A percentile compares a stretch with the other conserved stretches of the same genome.
phyloP scores from a whole-genome alignment of 2,329 filamentous ascomycete species.

The Alternaria sp. region DNA sequence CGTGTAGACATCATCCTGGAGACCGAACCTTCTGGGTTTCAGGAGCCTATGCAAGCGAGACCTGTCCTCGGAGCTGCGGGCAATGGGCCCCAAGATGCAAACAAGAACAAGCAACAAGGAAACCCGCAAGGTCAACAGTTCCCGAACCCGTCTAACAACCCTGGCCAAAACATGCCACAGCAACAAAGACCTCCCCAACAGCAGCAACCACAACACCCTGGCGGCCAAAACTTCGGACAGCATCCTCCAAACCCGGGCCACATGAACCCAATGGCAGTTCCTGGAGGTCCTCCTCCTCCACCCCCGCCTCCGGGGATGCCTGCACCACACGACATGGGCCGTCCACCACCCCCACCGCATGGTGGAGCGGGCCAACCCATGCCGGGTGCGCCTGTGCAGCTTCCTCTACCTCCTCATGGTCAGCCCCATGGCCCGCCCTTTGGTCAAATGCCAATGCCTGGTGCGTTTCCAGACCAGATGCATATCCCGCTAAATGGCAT shows the following conservation, averaged over 20 bases:
- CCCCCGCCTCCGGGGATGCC: constrained; percentile 8
- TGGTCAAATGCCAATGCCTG: constrained; percentile 18
- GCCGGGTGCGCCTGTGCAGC: constrained; percentile 14
- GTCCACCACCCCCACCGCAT: constrained; percentile 1
- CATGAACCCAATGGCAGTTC: constrained; percentile 2
- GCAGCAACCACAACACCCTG: background rate
- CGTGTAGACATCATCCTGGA: constrained; percentile 40
- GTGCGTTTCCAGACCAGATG: constrained; percentile 17
- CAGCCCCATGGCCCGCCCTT: background rate
- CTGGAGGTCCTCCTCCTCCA: constrained; percentile 6
- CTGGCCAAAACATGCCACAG: constrained; percentile 10
- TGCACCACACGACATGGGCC: background rate
- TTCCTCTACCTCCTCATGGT: constrained; percentile 8
- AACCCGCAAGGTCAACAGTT: constrained; percentile 6
- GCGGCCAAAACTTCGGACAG: background rate
- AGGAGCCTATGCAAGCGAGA: constrained; percentile 11
- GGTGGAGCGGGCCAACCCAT: background rate
- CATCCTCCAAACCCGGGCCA: constrained; percentile 2
- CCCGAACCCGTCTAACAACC: background rate
- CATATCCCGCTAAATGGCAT: constrained; percentile 7
- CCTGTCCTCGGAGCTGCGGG: background rate
- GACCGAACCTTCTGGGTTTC: constrained; percentile 29
- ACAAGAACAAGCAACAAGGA: constrained; percentile 9
- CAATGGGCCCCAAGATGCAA: constrained; percentile 5
- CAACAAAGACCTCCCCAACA: constrained; percentile 8